phyloP scores from a whole-genome alignment of 108 stramenopile genomes.

The Cyclostephanos invisitatus region DNA sequence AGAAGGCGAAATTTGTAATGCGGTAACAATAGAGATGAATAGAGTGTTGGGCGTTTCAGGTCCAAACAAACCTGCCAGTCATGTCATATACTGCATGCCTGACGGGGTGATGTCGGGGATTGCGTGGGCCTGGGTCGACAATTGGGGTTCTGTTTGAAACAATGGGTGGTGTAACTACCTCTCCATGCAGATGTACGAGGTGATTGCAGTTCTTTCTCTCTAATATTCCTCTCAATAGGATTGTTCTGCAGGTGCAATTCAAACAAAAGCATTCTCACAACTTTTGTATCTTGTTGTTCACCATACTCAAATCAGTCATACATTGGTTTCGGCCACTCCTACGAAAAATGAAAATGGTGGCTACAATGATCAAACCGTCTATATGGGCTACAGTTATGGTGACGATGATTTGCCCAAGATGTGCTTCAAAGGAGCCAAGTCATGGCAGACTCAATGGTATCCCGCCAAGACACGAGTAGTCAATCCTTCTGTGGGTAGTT shows the following conservation, averaged over 20 bases:
- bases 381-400: constrained; percentile 56
- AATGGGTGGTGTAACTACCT: constrained; percentile 55
- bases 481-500: background rate
- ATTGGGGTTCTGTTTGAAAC: constrained; percentile 56
- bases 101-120: constrained; percentile 31
- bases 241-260: too few species aligned
- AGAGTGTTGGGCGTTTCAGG: constrained; percentile 25
- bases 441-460: constrained; percentile 66
- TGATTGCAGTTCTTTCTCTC: constrained; percentile 35
- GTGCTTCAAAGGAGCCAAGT: constrained; percentile 64
- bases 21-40: background rate
- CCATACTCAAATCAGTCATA: constrained; percentile 41
- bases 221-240: too few species aligned
- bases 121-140: constrained; percentile 55
- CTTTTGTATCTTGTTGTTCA: too few species aligned
- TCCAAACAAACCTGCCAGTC: constrained; percentile 35
- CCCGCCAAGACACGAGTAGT: constrained; percentile 15
- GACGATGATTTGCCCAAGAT: constrained; percentile 42
- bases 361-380: constrained; percentile 37
- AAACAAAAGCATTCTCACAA: too few species aligned
- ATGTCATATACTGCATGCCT: constrained; percentile 69
- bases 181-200: constrained; percentile 60
- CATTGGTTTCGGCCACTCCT: constrained; percentile 48
- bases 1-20: too few species aligned
- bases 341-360: constrained; percentile 35